Evolutionary conservation across 805 yeast genomes (phyloP), one percentile per base, ranked within the genome.

Genomic region (Saccharomycopsis olivae): DNA sequence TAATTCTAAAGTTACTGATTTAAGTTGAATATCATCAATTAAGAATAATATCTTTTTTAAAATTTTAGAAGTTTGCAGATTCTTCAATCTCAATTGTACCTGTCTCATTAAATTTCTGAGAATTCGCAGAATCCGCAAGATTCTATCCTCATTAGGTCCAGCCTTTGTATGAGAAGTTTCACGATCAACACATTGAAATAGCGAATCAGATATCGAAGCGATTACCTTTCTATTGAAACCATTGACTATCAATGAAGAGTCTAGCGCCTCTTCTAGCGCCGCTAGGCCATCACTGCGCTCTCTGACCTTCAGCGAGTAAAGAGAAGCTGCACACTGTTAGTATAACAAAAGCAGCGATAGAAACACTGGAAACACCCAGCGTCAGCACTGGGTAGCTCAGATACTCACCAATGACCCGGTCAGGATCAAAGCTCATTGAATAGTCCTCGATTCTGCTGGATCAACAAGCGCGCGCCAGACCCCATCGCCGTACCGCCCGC

Each of bases 241-340:
- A n/a, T n/a, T n/a, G n/a, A n/a, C n/a, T n/a, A n/a, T n/a, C n/a
- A n/a, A n/a, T n/a, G n/a, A n/a, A n/a, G 17, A 37, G 14, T 28
- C 36, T 25, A 36, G 21, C 3, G 47, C 53, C 37, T 53, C 58
- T 9, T 64, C 64, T 20, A 73, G 48, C 20, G 53, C 59, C 16
- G 54, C 53, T 6, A 78, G 50, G 0, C 71, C 80, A 35, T 68
- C 73, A 46, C 61, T 71, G 29, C 84, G 58, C 11, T 75, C 82
- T 46, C 67, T 69, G 24, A 73, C 58, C 49, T 69, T 76, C 21
- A 4, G 6, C 5, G n/a, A 6, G 16, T 6, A 30, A 15, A 2
- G 65, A 44, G 1, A 84, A 77, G 18, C 58, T 59, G 29, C 77
- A 57, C 10, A 51, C 27, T 24, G 35, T 31, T 30, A 33, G 33